Evolutionary conservation across 2,329 filamentous ascomycete genomes (phyloP).

Genomic region (Kalaharituber pfeilii): DNA sequence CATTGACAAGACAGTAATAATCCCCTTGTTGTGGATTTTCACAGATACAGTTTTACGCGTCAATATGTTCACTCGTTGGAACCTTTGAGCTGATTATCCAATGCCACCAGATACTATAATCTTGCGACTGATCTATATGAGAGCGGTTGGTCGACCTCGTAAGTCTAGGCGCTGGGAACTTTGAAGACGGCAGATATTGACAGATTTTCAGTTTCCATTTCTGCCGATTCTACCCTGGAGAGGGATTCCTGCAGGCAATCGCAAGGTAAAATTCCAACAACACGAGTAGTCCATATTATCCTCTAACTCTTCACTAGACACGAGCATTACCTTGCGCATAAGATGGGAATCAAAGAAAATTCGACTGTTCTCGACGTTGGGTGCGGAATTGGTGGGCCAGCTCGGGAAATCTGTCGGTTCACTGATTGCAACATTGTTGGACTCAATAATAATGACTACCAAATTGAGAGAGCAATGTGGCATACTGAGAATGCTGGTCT

Average conservation of each 20-base stretch:
- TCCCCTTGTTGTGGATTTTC: too few relatives aligned
- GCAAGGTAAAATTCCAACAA: conserved; percentile 31
- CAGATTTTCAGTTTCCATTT: conserved; percentile 40
- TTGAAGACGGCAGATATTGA: neutral
- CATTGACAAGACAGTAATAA: conserved; percentile 73
- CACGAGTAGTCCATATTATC: neutral
- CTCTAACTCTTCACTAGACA: conserved; percentile 39
- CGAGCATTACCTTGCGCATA: conserved; percentile 90
- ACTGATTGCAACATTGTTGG: conserved; percentile 75
- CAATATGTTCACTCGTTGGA: too few relatives aligned
- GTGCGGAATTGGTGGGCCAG: conserved; percentile 89
- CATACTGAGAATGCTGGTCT: conserved; percentile 73
- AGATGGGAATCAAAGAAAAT: conserved; percentile 66
- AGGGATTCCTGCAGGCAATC: conserved; percentile 79
- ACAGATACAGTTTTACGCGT: too few relatives aligned
- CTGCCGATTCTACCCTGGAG: conserved; percentile 74
- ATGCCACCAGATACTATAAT: conserved; percentile 64
- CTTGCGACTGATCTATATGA: conserved; percentile 92
- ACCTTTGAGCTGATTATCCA: conserved; percentile 6
- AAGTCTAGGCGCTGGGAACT: neutral
- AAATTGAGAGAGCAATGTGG: conserved; percentile 78
- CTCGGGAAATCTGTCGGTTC: conserved; percentile 92
- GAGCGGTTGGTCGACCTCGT: conserved; percentile 80
- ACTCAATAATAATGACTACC: conserved; percentile 98
- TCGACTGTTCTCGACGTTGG: conserved; percentile 92